These are phyloP conservation scores for Penicillium pulvis DNA, from an alignment of 495 filamentous ascomycete genomes.

Conservation along the genomic window DNA sequence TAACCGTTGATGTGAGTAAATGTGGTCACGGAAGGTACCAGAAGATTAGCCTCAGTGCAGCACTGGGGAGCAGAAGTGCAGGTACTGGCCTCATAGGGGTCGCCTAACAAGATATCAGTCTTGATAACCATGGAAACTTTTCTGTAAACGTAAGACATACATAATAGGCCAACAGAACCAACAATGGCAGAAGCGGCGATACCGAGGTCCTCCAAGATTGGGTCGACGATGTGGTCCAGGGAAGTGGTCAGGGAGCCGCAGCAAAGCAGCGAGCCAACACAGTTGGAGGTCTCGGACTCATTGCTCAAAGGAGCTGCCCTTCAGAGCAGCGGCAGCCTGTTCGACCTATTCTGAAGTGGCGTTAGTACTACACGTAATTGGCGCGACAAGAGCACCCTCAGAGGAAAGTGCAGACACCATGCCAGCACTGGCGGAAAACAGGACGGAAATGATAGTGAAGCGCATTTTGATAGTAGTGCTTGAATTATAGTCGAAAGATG, in stretches of 20 bases:
- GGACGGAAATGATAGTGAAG: slow-evolving; percentile 31
- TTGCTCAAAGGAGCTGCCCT: slow-evolving; percentile 14
- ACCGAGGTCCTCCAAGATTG: slow-evolving; percentile 73
- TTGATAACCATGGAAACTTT: neutral
- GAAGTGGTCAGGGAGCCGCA: slow-evolving; percentile 38
- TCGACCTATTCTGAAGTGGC: slow-evolving; percentile 17
- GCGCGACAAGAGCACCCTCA: slow-evolving; percentile 6
- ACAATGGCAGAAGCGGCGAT: slow-evolving; percentile 84
- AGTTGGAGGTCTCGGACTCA: slow-evolving; percentile 22
- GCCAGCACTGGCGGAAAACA: slow-evolving; percentile 24
- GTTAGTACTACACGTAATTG: slow-evolving; percentile 13
- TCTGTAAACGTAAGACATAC: slow-evolving; percentile 20
- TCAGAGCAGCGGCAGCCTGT: slow-evolving; percentile 15
- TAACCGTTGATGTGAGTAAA: neutral
- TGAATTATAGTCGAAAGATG: slow-evolving; percentile 1
- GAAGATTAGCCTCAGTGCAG: slow-evolving; percentile 39
- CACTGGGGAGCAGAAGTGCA: slow-evolving; percentile 34
- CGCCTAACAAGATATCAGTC: slow-evolving; percentile 22
- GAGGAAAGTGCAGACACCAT: slow-evolving; percentile 23
- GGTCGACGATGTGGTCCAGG: slow-evolving; percentile 60
- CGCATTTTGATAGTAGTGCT: slow-evolving; percentile 29
- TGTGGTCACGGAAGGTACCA: slow-evolving; percentile 26
- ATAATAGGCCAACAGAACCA: slow-evolving; percentile 38
- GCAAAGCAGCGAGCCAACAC: slow-evolving; percentile 34
- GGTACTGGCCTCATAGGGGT: slow-evolving; percentile 23